A percentile compares a stretch with the other conserved stretches of the same genome.
phyloP scores from a whole-genome alignment of 2,329 filamentous ascomycete genomes.

The Xylaria sp. region DNA sequence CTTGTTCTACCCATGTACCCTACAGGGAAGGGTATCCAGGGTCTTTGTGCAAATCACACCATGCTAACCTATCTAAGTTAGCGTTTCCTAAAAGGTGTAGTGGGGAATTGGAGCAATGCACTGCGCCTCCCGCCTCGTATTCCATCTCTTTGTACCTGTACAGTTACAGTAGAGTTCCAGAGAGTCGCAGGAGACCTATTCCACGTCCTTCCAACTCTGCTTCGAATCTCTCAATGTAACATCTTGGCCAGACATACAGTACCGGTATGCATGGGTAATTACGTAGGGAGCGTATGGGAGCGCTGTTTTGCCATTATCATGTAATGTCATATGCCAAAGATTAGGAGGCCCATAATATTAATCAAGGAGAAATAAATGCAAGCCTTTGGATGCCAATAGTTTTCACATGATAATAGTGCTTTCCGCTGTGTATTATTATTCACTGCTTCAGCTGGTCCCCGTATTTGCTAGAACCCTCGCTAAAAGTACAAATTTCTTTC shows the following conservation, averaged over 20 bases:
- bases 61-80: background rate
- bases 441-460: conserved; percentile 36
- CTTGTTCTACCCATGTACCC: background rate
- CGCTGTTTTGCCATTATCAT: background rate
- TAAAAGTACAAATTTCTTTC: conserved; percentile 48
- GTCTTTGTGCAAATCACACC: background rate
- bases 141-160: conserved; percentile 7
- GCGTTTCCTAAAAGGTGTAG: background rate
- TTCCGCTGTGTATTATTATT: conserved; percentile 40
- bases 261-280: background rate
- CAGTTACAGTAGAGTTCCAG: background rate
- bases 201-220: background rate
- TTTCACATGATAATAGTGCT: conserved; percentile 14
- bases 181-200: conserved; percentile 1
- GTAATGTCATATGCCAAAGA: background rate
- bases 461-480: conserved; percentile 46
- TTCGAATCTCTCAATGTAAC: conserved; percentile 21
- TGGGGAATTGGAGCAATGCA: conserved; percentile 1
- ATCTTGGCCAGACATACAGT: conserved; percentile 22
- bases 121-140: conserved; percentile 14
- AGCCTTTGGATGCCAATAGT: background rate
- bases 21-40: background rate
- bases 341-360: background rate
- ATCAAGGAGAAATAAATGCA: background rate
- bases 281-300: background rate